A percentile compares a stretch with the other conserved stretches of the same genome.
Conservation (phyloP, 2,329 filamentous ascomycete species). For the Leptographium flavum region DNA sequence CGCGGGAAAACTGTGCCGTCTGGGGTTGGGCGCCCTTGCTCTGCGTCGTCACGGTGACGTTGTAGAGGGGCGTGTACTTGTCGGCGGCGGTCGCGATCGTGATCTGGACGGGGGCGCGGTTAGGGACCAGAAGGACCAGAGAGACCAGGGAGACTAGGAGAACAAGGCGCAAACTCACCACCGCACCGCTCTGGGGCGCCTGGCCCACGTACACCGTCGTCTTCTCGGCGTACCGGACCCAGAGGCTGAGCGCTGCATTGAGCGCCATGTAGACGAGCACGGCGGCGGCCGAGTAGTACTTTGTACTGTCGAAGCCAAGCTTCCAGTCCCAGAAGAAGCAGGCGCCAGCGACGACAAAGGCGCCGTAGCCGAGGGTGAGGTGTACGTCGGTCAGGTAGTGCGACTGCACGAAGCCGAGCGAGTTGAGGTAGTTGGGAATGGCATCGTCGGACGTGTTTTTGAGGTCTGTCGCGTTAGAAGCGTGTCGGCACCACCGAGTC, state of each 20-base stretch:
- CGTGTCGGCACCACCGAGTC: too few species aligned
- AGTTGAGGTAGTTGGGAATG: slow-evolving; percentile 83
- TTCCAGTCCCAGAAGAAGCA: slow-evolving; percentile 90
- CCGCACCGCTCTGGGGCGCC: slow-evolving; percentile 40
- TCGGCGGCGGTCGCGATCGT: slow-evolving; percentile 56
- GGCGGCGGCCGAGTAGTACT: slow-evolving; percentile 64
- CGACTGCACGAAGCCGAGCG: slow-evolving; percentile 69
- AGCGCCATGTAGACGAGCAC: slow-evolving; percentile 67
- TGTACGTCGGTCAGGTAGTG: slow-evolving; percentile 72
- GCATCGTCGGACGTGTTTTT: slow-evolving; percentile 96
- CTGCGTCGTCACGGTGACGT: slow-evolving; percentile 37
- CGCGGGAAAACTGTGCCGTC: slow-evolving; percentile 40
- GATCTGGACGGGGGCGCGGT: slow-evolving; percentile 38
- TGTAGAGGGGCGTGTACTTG: slow-evolving; percentile 73
- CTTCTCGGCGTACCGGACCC: slow-evolving; percentile 74
- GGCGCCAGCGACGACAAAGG: slow-evolving; percentile 64
- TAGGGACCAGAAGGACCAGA: neutral
- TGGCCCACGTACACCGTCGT: slow-evolving; percentile 67
- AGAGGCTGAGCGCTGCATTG: slow-evolving; percentile 65
- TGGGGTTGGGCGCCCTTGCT: neutral
- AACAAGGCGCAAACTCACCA: neutral
- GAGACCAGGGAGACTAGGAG: neutral
- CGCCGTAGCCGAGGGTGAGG: slow-evolving; percentile 67
- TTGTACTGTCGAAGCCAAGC: slow-evolving; percentile 76
- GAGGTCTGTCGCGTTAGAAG: slow-evolving; percentile 51